Evolutionary conservation across 805 yeast species (phyloP).

Genomic region (Cyberlindnera americana): DNA sequence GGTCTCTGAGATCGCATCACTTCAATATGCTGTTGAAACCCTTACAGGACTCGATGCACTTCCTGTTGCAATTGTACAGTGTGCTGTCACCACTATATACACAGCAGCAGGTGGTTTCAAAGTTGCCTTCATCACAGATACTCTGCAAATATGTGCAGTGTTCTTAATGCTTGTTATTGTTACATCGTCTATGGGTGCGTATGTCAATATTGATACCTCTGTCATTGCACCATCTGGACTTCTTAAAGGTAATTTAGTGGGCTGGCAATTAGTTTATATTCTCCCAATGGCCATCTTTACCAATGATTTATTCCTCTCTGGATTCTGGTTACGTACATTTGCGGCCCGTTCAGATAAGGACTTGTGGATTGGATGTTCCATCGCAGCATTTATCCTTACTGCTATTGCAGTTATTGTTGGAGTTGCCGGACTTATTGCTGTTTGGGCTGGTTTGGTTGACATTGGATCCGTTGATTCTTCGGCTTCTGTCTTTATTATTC

Average conservation of each 20-base stretch:
- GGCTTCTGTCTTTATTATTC: constrained; percentile 68
- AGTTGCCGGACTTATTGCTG: constrained; percentile 80
- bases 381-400: constrained; percentile 68
- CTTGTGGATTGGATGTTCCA: constrained; percentile 65
- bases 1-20: constrained; percentile 83
- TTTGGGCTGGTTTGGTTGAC: constrained; percentile 74
- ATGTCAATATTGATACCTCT: constrained; percentile 58
- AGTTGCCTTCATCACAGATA: constrained; percentile 84
- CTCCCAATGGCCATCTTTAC: constrained; percentile 83
- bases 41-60: constrained; percentile 76
- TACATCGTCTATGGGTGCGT: constrained; percentile 72
- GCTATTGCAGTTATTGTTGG: constrained; percentile 71
- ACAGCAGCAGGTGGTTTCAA: constrained; percentile 87
- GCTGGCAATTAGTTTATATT: constrained; percentile 88
- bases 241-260: constrained; percentile 62
- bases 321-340: constrained; percentile 93
- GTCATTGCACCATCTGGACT: constrained; percentile 62
- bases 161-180: constrained; percentile 64
- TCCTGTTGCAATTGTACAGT: constrained; percentile 79
- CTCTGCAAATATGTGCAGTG: constrained; percentile 76
- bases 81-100: constrained; percentile 82
- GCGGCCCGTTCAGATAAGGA: constrained; percentile 80
- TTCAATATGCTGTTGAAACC: constrained; percentile 71
- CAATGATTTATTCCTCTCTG: constrained; percentile 85
- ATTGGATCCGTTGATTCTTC: constrained; percentile 47